phyloP scores from a whole-genome alignment of 2,329 filamentous ascomycete species.

The Colletotrichum higginsianum region DNA sequence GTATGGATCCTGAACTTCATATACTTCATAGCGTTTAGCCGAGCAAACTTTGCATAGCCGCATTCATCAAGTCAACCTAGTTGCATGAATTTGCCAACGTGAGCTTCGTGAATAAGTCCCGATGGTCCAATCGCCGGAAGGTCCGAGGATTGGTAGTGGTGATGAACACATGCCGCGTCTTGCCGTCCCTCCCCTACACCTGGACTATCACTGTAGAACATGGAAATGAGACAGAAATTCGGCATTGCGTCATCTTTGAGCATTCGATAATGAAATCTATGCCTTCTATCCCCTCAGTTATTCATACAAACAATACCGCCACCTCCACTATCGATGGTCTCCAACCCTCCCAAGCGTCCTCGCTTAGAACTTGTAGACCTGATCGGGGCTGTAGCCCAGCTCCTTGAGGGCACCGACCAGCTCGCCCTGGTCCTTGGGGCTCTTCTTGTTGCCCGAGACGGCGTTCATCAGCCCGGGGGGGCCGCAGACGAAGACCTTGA shows the following conservation, averaged over 20 bases:
- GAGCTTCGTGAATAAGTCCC: background rate
- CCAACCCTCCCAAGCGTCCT: background rate
- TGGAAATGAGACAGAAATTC: background rate
- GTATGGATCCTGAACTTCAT: background rate
- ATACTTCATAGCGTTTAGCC: no score
- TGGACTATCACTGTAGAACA: background rate
- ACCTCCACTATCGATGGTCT: background rate
- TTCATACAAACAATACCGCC: slow-evolving; percentile 26
- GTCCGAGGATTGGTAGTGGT: background rate
- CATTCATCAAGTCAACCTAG: background rate
- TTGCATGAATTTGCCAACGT: background rate
- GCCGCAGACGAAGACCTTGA: slow-evolving; percentile 97
- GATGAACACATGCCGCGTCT: background rate
- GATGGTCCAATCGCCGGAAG: background rate
- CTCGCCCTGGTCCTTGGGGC: slow-evolving; percentile 95
- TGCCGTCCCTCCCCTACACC: background rate
- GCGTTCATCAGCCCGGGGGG: slow-evolving; percentile 95
- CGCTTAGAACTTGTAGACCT: slow-evolving; percentile 92
- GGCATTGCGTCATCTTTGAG: background rate
- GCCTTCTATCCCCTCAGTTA: slow-evolving; percentile 36
- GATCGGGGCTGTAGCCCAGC: slow-evolving; percentile 78
- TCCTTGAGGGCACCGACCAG: slow-evolving; percentile 86
- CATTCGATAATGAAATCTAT: slow-evolving; percentile 25
- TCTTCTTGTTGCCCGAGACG: slow-evolving; percentile 90
- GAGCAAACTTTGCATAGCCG: background rate